These are phyloP conservation scores for Nitzschia palea DNA, from an alignment of 108 stramenopile genomes.

Conservation along the genomic window DNA sequence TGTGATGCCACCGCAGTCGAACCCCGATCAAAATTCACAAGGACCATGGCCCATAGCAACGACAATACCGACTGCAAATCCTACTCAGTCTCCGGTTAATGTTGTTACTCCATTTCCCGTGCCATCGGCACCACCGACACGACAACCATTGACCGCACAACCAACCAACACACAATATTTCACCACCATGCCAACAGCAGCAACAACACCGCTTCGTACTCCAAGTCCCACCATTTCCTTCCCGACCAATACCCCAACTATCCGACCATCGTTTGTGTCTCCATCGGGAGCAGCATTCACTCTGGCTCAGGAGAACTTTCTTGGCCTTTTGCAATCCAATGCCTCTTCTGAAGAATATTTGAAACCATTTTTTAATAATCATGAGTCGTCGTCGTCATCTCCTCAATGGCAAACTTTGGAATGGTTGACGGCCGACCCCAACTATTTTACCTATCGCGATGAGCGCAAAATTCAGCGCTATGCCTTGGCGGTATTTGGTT, in stretches of 20 bases:
- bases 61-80: too few relatives aligned
- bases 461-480: conserved; percentile 29
- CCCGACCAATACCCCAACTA: background rate
- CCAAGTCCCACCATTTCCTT: background rate
- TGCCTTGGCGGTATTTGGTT: conserved; percentile 16
- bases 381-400: background rate
- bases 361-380: background rate
- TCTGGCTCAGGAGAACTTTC: background rate
- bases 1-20: too few relatives aligned
- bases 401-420: conserved; percentile 10
- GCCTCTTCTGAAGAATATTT: background rate
- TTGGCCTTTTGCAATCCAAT: background rate
- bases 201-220: conserved; percentile 2
- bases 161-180: background rate
- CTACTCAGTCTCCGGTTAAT: too few relatives aligned
- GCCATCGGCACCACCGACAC: background rate
- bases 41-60: too few relatives aligned
- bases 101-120: too few relatives aligned
- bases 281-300: background rate
- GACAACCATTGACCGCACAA: background rate
- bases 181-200: background rate
- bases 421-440: conserved; percentile 25
- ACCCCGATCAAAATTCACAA: too few relatives aligned
- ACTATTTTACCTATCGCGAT: conserved; percentile 15
- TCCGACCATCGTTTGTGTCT: too few relatives aligned